Base-by-base conservation (phyloP, 805 yeast species). In the Kazachstania taianensis region DNA sequence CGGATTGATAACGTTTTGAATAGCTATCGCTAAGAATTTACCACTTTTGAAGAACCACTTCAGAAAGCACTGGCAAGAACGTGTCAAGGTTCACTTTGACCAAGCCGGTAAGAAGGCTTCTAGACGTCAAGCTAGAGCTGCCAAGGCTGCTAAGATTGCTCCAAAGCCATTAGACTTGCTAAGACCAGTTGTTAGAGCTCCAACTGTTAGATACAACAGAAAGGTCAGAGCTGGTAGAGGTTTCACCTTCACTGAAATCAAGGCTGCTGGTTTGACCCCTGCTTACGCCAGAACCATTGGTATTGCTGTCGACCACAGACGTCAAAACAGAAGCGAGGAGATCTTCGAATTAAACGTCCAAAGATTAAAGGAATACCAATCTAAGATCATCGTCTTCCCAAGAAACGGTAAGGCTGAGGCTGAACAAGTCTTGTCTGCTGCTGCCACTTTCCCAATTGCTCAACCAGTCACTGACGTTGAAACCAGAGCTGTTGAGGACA, bases 31-130 rank as follows among this genome's bases (percentile, higher is more conserved):
- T 61, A 89, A 92, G 87, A 89, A 89, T 77, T 79, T 86, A 76
- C 95, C 97, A 78, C 75, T 89, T 75, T 82, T 84, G 79, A 85
- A 84, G 81, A 89, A 89, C 81, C 98, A 92, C 78, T 89, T 89
- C 94, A 82, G 96, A 79, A 89, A 89, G 84, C 89, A 89, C 94
- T 92, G 98, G 98, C 97, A 92, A 76, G 94, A 85, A 73, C 84
- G 97, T 67, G 99, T 92, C 78, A 84, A 77, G 70, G 96, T 85
- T 63, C 98, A 94, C 86, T 82, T 92, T 67, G 96, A 92, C 89
- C 98, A 92, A 78, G 96, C 98, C 65, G 98, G 98, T 70, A 86
- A 89, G 81, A 92, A 92, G 81, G 86, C 73, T 63, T 79, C 94
- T 52, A 86, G 98, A 81, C 82, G 98, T 75, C 74, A 72, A 55